Evolutionary conservation across 163 green algal species (phyloP), one percentile per base, ranked within the genome.

Genomic region (Scenedesmus sp.): DNA sequence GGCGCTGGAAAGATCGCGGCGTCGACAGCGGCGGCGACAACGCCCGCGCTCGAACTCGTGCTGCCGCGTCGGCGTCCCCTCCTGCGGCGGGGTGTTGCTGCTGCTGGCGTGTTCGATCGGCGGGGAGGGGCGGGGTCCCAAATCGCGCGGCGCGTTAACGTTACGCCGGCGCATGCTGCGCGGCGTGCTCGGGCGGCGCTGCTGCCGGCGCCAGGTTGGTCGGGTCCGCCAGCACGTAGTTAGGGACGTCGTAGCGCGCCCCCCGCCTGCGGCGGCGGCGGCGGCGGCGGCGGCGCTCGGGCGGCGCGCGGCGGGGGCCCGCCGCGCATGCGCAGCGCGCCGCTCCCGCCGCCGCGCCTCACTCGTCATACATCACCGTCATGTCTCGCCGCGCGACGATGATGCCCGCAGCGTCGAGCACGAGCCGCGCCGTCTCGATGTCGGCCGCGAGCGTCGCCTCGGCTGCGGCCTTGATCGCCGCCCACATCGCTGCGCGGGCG

Each of bases 291-390:
- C n/a, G n/a, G n/a, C n/a, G n/a, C n/a, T n/a, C n/a, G n/a, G n/a
- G n/a, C n/a, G n/a, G n/a, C n/a, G n/a, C n/a, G n/a, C n/a, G n/a
- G n/a, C n/a, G n/a, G n/a, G n/a, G n/a, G n/a, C n/a, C n/a, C n/a
- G n/a, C n/a, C n/a, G n/a, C n/a, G n/a, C n/a, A n/a, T n/a, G n/a
- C n/a, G n/a, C n/a, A n/a, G n/a, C n/a, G n/a, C n/a, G n/a, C n/a
- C n/a, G n/a, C n/a, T n/a, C n/a, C n/a, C n/a, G n/a, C n/a, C n/a
- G n/a, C n/a, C n/a, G 39, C 39, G 85, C 93, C 93, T 62, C 84
- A 81, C 50, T 94, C 89, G 75, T 97, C 93, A 58, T 97, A 97
- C 82, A 87, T 95, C 0, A 94, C 84, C 2, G 83, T 92, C 84
- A 97, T 89, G 87, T 97, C 89, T 0, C 75, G 60, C 1, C 84